phyloP scores from a whole-genome alignment of 768 basidiomycete species.

The Tylopilus subfusipes region DNA sequence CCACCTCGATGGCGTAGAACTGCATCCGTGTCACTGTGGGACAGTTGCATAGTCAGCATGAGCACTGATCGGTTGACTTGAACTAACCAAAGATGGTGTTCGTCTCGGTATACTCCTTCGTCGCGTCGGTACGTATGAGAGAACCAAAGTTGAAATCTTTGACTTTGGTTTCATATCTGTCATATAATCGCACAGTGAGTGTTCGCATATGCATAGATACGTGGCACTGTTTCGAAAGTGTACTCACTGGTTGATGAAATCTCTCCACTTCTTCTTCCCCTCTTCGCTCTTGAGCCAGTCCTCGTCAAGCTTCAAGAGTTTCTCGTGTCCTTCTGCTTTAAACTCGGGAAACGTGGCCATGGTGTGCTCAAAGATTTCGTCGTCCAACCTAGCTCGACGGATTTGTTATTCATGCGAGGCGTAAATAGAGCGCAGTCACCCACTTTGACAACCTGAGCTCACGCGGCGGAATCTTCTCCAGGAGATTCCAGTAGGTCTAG shows the following conservation, averaged over 20 bases:
- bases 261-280: slow-evolving; percentile 89
- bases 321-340: slow-evolving; percentile 42
- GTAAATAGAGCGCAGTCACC: slow-evolving; percentile 20
- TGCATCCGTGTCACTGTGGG: slow-evolving; percentile 35
- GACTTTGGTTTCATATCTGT: slow-evolving; percentile 83
- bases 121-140: slow-evolving; percentile 77
- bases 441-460: slow-evolving; percentile 83
- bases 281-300: slow-evolving; percentile 86
- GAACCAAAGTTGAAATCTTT: slow-evolving; percentile 98
- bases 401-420: slow-evolving; percentile 11
- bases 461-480: slow-evolving; percentile 74
- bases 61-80: not conserved
- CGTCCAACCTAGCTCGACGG: slow-evolving; percentile 61
- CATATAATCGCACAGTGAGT: slow-evolving; percentile 8
- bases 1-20: slow-evolving; percentile 92
- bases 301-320: slow-evolving; percentile 68
- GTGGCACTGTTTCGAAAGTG: not conserved
- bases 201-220: not conserved
- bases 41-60: slow-evolving; percentile 10
- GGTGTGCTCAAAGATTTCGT: slow-evolving; percentile 83
- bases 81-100: slow-evolving; percentile 90
- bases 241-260: slow-evolving; percentile 72
- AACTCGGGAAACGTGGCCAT: slow-evolving; percentile 81
- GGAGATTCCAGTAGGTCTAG: slow-evolving; percentile 93
- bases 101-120: slow-evolving; percentile 79